Base-by-base conservation (phyloP, 371 early-diverging fungal species). In the Sanchytrium tribonematis region DNA sequence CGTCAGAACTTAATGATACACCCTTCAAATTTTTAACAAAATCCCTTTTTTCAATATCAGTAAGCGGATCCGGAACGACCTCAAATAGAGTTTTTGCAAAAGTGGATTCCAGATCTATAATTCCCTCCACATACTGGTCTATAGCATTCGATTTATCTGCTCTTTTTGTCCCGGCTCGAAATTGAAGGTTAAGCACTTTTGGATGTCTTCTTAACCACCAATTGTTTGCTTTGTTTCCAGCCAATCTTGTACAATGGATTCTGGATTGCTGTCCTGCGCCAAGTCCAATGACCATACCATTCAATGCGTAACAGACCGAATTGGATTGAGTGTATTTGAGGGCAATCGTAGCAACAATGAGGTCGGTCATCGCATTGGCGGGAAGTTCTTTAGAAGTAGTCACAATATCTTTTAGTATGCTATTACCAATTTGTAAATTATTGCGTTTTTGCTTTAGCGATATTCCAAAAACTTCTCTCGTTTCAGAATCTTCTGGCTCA, bases 201-300 rank as follows among this genome's bases (percentile, higher is more conserved):
- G 91, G 91, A 78, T 96, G 94, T 75, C 90, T 90, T 68, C 97
- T 86, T 77, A 88, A 74, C 94, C 94, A 93, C 91, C 91, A 93
- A 85, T 91, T 91, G 76, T 96, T 92, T 69, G 92, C 92, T 84
- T 96, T 96, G 74, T 92, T 93, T 75, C 93, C 93, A n/a, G 94
- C 96, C 70, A 96, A 85, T 69, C 96, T 85, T 2, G 93, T 93
- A 82, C 93, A 94, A 81, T 93, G 97, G 70, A 96, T 93, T 71
- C 97, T 85, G 67, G 90, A 90, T 81, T 96, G 95, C 80, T 96
- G 95, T 68, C 97, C 97, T 70, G 95, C 97, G 70, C 97, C 97
- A 68, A 96, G 81, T 70, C 97, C 97, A 71, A 94, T 85, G n/a
- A 93, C 88, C 90, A 90, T 90, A 73, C 97, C 97, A 75, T 91